Evolutionary conservation across 176 grass and related monocot species (phyloP).

Genomic region (Cenchrus americanus): DNA sequence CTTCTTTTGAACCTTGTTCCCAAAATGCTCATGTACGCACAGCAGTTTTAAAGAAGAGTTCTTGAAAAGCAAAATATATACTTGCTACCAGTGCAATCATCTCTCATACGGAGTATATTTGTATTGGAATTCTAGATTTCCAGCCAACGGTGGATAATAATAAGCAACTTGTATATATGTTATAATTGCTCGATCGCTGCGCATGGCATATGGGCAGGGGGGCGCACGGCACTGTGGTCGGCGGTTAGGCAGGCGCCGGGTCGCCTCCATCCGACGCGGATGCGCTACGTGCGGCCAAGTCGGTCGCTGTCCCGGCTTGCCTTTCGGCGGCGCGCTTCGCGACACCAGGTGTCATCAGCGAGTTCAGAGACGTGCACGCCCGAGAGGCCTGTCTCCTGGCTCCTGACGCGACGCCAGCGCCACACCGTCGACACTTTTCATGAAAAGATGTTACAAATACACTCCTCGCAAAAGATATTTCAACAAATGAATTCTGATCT

Average conservation of each 20-base stretch:
- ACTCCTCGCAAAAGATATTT: too few species aligned
- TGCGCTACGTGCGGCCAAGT: neutral
- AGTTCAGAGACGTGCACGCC: constrained; percentile 18
- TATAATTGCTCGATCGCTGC: neutral
- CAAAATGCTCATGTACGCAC: too few species aligned
- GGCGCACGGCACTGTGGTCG: constrained; percentile 14
- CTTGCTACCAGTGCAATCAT: too few species aligned
- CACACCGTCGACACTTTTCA: neutral
- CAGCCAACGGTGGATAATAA: neutral
- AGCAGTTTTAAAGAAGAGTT: too few species aligned
- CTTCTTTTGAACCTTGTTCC: too few species aligned
- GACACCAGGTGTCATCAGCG: neutral
- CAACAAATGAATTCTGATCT: too few species aligned
- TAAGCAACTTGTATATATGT: neutral
- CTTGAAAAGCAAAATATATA: too few species aligned
- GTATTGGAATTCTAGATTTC: neutral
- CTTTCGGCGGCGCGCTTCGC: constrained; percentile 15
- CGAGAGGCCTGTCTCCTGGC: neutral
- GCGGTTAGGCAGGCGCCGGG: neutral
- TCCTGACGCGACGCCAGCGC: neutral
- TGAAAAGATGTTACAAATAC: too few species aligned
- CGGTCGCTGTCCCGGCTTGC: neutral
- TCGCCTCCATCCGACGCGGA: constrained; percentile 21
- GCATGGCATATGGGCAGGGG: neutral
- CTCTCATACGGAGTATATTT: too few species aligned